Conservation (phyloP, 148 eudicot species). For the Rhododendron ferrugineum region DNA sequence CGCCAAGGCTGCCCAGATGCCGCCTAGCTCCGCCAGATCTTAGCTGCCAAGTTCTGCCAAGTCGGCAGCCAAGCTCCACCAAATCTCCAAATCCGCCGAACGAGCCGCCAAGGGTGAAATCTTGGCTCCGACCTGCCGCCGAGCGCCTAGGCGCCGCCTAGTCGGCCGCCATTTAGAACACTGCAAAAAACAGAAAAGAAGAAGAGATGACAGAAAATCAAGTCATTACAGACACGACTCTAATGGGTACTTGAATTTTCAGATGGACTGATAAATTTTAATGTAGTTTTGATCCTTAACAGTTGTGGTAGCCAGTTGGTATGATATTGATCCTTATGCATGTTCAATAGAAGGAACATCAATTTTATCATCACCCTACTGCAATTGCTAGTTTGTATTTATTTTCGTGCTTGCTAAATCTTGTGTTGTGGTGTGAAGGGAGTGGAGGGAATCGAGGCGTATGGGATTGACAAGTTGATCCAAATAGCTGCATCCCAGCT, state of each 20-base stretch:
- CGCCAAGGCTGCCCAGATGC: too few species aligned
- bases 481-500: constrained; percentile 65
- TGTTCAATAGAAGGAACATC: neutral
- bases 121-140: too few species aligned
- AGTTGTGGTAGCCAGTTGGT: neutral
- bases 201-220: neutral
- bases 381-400: neutral
- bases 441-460: constrained; percentile 44
- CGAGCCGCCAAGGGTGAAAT: too few species aligned
- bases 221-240: neutral
- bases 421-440: constrained; percentile 27
- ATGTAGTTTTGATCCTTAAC: neutral
- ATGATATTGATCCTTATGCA: neutral
- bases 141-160: too few species aligned
- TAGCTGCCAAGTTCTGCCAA: too few species aligned
- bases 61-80: too few species aligned
- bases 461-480: constrained; percentile 53
- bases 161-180: too few species aligned
- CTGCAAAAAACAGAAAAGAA: too few species aligned
- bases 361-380: neutral
- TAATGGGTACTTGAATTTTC: neutral
- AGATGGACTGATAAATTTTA: neutral
- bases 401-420: neutral
- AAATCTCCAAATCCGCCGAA: too few species aligned
- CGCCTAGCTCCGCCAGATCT: too few species aligned